These are phyloP conservation scores for Ophiobolus disseminans DNA, from an alignment of 2,329 filamentous ascomycete species.

Conservation along the genomic window DNA sequence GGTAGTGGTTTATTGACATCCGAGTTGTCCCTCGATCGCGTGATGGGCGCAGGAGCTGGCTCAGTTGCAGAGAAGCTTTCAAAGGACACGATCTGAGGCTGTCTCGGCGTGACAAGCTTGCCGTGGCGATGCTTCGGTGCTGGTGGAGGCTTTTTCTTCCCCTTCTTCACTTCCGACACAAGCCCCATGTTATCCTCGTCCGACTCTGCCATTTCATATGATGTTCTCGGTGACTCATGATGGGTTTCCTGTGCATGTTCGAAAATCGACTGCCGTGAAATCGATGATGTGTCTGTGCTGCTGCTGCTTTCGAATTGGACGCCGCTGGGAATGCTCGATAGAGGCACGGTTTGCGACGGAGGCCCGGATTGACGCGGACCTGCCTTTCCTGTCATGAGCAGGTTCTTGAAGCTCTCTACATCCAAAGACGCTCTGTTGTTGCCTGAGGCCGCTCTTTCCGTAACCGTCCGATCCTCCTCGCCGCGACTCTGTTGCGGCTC, in stretches of 20 bases:
- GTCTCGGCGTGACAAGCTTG: slow-evolving; percentile 68
- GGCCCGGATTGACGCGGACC: slow-evolving; percentile 44
- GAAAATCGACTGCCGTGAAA: slow-evolving; percentile 66
- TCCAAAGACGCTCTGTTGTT: slow-evolving; percentile 63
- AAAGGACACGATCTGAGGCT: slow-evolving; percentile 48
- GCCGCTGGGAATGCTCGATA: slow-evolving; percentile 28
- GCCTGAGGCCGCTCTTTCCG: slow-evolving; percentile 33
- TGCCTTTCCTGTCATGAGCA: slow-evolving; percentile 76
- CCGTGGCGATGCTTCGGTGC: slow-evolving; percentile 77
- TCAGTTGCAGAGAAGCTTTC: slow-evolving; percentile 39
- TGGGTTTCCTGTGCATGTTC: slow-evolving; percentile 56
- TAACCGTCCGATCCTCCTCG: slow-evolving; percentile 34
- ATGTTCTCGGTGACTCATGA: slow-evolving; percentile 64
- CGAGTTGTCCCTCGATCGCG: slow-evolving; percentile 46
- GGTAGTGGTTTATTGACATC: slow-evolving; percentile 70
- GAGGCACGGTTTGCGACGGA: slow-evolving; percentile 30
- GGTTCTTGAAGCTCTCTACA: slow-evolving; percentile 77
- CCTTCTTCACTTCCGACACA: slow-evolving; percentile 52
- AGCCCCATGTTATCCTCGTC: slow-evolving; percentile 56
- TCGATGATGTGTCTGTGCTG: slow-evolving; percentile 65
- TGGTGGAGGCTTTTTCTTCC: slow-evolving; percentile 71
- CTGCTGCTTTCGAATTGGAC: slow-evolving; percentile 56
- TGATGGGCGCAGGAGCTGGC: slow-evolving; percentile 29
- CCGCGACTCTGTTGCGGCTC: slow-evolving; percentile 37
- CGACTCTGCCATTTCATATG: slow-evolving; percentile 63